These are phyloP conservation scores for Lepraria neglecta DNA, from an alignment of 495 filamentous ascomycete species.

Conservation along the genomic window DNA sequence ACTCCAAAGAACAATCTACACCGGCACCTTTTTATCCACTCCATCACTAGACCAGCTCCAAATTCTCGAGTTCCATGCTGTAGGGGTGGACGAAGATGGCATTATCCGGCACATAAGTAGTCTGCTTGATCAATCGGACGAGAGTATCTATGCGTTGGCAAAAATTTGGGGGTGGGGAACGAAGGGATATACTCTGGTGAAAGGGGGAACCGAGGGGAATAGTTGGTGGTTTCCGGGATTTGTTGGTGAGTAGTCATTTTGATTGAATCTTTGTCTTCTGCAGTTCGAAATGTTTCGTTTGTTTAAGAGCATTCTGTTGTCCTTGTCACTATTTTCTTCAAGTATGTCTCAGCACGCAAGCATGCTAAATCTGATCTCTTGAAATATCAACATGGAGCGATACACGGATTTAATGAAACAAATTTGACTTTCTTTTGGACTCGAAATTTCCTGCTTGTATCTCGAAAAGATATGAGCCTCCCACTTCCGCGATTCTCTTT, in stretches of 20 bases:
- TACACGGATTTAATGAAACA: no score
- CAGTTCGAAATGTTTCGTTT: neutral
- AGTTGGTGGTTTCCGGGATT: constrained; percentile 93
- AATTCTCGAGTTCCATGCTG: constrained; percentile 45
- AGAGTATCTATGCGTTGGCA: constrained; percentile 36
- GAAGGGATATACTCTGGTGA: constrained; percentile 8
- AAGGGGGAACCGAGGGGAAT: constrained; percentile 34
- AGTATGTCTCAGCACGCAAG: no score
- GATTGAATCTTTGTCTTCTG: neutral
- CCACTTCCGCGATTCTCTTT: no score
- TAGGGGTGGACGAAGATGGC: constrained; percentile 46
- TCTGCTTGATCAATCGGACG: constrained; percentile 25
- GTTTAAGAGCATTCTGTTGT: neutral
- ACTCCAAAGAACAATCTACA: constrained; percentile 31
- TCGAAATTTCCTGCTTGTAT: no score
- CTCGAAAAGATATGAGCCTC: no score
- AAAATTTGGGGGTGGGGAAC: neutral
- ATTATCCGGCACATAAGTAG: constrained; percentile 36
- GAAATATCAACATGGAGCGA: no score
- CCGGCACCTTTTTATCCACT: constrained; percentile 44
- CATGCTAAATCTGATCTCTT: no score
- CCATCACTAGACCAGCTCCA: constrained; percentile 25
- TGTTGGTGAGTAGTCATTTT: constrained; percentile 51
- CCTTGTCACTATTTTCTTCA: no score
- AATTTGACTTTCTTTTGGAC: no score